Percentiles rank a stretch among this genome's conserved stretches.
These are phyloP conservation scores for Fusarium subglutinans DNA, from an alignment of 2,329 filamentous ascomycete species.

Conservation along the genomic window DNA sequence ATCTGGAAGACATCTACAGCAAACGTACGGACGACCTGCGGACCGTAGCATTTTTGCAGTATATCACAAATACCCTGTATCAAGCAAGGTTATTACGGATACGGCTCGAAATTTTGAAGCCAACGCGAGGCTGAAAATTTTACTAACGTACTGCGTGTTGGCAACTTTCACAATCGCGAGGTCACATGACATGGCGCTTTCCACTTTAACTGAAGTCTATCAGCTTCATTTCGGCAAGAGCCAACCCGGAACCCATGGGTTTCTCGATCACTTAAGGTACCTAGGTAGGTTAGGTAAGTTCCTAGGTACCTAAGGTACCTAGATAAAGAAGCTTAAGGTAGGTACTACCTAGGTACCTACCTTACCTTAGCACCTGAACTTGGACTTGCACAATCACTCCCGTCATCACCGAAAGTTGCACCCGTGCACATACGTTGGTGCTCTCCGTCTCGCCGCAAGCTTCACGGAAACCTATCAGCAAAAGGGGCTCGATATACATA, in stretches of 20 bases:
- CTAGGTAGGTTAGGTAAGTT: too few relatives aligned
- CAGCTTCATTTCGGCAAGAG: not conserved
- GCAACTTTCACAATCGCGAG: slow-evolving; percentile 19
- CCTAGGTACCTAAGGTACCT: too few relatives aligned
- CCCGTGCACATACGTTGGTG: not conserved
- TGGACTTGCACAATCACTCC: not conserved
- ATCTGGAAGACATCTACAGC: slow-evolving; percentile 47
- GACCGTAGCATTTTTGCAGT: slow-evolving; percentile 44
- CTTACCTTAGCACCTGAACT: not conserved
- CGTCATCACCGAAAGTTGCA: not conserved
- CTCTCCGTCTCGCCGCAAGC: not conserved
- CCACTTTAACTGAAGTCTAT: slow-evolving; percentile 16
- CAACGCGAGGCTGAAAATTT: slow-evolving; percentile 39
- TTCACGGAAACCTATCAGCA: not conserved
- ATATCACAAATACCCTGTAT: not conserved
- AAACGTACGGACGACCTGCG: slow-evolving; percentile 45
- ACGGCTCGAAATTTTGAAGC: not conserved
- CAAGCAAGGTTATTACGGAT: not conserved
- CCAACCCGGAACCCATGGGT: not conserved
- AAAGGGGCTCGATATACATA: not conserved
- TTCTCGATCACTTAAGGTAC: not conserved
- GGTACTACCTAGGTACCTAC: too few relatives aligned
- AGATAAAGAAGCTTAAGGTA: not conserved
- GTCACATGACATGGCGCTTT: slow-evolving; percentile 39
- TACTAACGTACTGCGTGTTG: slow-evolving; percentile 25